Conservation (phyloP, 2,329 filamentous ascomycete genomes). For the Neofusicoccum kwambonambiense region DNA sequence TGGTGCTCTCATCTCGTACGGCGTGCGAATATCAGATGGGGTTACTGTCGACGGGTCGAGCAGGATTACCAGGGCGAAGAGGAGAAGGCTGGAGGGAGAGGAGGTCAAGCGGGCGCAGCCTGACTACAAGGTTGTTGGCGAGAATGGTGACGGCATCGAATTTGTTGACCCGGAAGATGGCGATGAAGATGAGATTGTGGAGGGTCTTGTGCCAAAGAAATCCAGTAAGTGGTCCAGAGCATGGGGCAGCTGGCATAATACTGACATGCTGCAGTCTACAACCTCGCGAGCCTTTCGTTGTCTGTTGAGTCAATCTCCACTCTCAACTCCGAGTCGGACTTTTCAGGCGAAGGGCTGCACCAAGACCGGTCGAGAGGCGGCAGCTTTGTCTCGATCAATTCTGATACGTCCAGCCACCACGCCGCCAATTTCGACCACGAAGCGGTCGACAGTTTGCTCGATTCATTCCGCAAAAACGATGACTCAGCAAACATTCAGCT, state of each 20-base stretch:
- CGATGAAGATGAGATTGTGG: conserved; percentile 57
- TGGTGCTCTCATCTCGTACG: conserved; percentile 77
- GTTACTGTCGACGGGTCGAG: conserved; percentile 46
- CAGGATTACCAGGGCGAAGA: conserved; percentile 48
- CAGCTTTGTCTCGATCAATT: conserved; percentile 72
- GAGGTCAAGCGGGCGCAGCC: conserved; percentile 36
- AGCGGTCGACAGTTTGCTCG: conserved; percentile 81
- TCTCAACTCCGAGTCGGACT: conserved; percentile 53
- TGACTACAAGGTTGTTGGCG: conserved; percentile 56
- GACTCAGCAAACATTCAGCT: conserved; percentile 83
- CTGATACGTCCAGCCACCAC: conserved; percentile 46
- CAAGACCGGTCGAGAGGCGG: conserved; percentile 62
- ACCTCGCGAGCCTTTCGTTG: conserved; percentile 45
- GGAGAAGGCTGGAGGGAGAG: conserved; percentile 45
- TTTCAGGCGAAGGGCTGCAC: conserved; percentile 43
- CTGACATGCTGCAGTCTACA: conserved; percentile 44
- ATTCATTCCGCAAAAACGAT: conserved; percentile 72
- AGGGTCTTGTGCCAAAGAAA: conserved; percentile 39
- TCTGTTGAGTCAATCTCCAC: conserved; percentile 63
- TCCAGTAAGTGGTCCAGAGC: conserved; percentile 27
- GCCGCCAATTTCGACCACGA: conserved; percentile 77
- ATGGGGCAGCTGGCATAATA: neutral
- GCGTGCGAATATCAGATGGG: conserved; percentile 68
- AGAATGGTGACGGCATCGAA: conserved; percentile 60
- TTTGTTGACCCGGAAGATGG: conserved; percentile 60